A percentile compares a stretch with the other conserved stretches of the same genome.
phyloP scores from a whole-genome alignment of 345 rosid genomes.

The Cardamine resedifolia region DNA sequence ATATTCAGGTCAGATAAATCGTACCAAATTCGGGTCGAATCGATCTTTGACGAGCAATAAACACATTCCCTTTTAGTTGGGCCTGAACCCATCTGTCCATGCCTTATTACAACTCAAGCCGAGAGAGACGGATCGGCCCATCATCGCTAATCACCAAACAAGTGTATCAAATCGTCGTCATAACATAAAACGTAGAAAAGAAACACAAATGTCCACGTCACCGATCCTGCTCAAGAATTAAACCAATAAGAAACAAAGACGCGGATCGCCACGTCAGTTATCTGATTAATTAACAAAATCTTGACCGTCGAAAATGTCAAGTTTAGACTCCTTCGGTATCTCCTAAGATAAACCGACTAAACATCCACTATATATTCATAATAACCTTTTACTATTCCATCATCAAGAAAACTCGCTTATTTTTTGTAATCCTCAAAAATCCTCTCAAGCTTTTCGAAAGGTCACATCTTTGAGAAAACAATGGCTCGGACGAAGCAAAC shows the following conservation, averaged over 20 bases:
- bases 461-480: slow-evolving; percentile 4
- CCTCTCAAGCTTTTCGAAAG: background rate
- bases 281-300: background rate
- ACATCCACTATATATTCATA: slow-evolving; percentile 12
- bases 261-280: slow-evolving; percentile 29
- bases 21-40: background rate
- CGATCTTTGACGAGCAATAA: background rate
- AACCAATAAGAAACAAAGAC: slow-evolving; percentile 11
- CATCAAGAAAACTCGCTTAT: background rate
- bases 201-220: slow-evolving; percentile 38
- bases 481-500: slow-evolving; percentile 77
- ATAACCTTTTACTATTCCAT: slow-evolving; percentile 1
- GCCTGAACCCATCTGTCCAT: background rate
- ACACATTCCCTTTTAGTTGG: background rate
- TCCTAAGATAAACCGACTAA: slow-evolving; percentile 28
- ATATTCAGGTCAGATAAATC: background rate
- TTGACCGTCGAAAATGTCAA: background rate
- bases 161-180: background rate
- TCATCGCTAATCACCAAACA: background rate
- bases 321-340: background rate
- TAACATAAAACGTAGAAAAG: background rate
- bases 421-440: background rate
- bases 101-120: background rate
- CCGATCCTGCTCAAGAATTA: background rate
- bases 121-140: background rate